Conservation (phyloP, 2,329 filamentous ascomycete species). For the Rutstroemia sp. region DNA sequence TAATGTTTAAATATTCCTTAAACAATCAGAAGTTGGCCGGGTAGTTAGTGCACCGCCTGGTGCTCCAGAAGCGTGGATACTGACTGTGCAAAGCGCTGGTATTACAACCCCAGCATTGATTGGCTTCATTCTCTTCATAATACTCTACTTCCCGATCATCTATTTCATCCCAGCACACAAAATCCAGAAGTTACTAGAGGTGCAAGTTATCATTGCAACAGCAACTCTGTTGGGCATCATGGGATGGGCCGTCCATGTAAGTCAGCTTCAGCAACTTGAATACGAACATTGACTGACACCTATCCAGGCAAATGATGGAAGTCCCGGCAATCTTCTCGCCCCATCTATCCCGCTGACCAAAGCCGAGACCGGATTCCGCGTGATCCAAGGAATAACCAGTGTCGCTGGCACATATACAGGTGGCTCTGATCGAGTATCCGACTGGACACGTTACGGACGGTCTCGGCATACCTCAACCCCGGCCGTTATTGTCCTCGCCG, state of each 20-base stretch:
- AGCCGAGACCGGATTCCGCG: not conserved
- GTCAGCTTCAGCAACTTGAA: not conserved
- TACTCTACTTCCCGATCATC: not conserved
- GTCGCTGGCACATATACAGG: not conserved
- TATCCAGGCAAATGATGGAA: not conserved
- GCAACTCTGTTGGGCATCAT: not conserved
- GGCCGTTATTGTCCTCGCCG: slow-evolving; percentile 31
- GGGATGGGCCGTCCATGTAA: not conserved
- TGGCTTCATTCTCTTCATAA: slow-evolving; percentile 29
- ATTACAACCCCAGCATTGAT: slow-evolving; percentile 35
- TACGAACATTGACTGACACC: not conserved
- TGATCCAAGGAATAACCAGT: not conserved
- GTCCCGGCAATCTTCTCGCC: not conserved
- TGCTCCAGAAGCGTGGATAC: slow-evolving; percentile 28
- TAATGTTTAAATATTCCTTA: no score
- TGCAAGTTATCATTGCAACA: not conserved
- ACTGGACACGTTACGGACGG: not conserved
- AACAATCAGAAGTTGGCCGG: no score
- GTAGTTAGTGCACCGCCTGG: no score
- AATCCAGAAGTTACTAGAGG: not conserved
- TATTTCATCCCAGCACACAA: not conserved
- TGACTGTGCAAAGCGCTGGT: slow-evolving; percentile 25
- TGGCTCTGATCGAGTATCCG: not conserved
- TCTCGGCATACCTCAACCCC: slow-evolving; percentile 11
- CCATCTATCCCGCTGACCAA: not conserved